Evolutionary conservation across 2,329 filamentous ascomycete genomes (phyloP).

Genomic region (Chaetomium sp.): DNA sequence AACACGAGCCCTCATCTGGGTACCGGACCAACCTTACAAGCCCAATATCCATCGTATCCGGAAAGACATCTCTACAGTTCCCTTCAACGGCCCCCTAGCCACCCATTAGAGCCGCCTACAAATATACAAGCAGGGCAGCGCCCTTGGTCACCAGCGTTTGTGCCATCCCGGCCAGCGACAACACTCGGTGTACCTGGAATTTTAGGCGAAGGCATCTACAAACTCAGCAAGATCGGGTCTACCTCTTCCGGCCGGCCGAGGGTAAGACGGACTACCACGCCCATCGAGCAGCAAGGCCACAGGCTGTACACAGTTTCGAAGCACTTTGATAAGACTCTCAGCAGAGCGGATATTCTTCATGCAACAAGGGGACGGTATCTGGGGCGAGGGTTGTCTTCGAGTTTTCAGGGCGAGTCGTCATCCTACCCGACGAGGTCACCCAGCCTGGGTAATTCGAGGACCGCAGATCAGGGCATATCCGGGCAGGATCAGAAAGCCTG

Average conservation of each 20-base stretch:
- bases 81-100: conserved; percentile 22
- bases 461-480: background rate
- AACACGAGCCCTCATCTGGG: conserved; percentile 11
- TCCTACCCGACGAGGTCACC: background rate
- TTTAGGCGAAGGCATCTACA: conserved; percentile 33
- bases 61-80: background rate
- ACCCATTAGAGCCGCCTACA: conserved; percentile 13
- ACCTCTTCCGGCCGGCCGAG: conserved; percentile 18
- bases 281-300: conserved; percentile 9
- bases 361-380: conserved; percentile 8
- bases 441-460: background rate
- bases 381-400: background rate
- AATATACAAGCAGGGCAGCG: background rate
- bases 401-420: background rate
- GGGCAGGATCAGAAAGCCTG: background rate
- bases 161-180: conserved; percentile 27
- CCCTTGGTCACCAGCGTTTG: conserved; percentile 22
- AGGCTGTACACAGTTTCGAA: conserved; percentile 25
- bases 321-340: conserved; percentile 28
- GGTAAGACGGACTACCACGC: conserved; percentile 15
- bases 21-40: conserved; percentile 1
- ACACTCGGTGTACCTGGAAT: conserved; percentile 29
- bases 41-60: conserved; percentile 1
- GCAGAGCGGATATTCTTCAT: conserved; percentile 15
- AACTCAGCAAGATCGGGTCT: conserved; percentile 31